Evolutionary conservation across 2,329 filamentous ascomycete genomes (phyloP), one percentile per base, ranked within the genome.

Genomic region (Botryotinia calthae): DNA sequence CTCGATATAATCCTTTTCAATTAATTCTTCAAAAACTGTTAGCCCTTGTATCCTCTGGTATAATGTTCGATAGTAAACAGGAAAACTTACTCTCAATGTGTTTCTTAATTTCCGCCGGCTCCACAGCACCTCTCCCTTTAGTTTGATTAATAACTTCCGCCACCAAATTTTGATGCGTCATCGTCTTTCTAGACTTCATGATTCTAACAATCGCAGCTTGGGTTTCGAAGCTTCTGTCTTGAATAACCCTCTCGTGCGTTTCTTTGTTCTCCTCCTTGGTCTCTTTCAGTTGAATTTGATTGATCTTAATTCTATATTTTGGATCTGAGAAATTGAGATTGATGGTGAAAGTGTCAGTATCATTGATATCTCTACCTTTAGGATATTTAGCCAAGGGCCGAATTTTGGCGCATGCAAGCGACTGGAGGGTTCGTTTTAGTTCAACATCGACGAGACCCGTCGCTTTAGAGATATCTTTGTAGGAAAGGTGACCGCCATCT

Each of bases 231-330:
- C 97, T 94, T 68, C 96, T 86, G 80, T 99, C 96, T 70, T 93
- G 92, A 0, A 91, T 91, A 7, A 99, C 93, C 61, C 94, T 89
- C 82, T 97, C 92, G 82, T 98, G 94, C 1, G 95, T 98, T 78
- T 92, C 93, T 82, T 94, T 93, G 83, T 98, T 98, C 83, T 99
- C 96, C 80, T 95, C 92, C 79, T 92, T 93, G 0, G 96, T 98
- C 84, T 99, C 96, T 83, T 96, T 97, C 68, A 98, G 88, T 83
- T 99, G 96, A 78, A 99, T 96, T 83, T 98, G 95, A 84, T 98
- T 99, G 85, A 99, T 98, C 85, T 99, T 99, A 84, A 99, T 91
- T 72, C 94, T 90, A 82, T 93, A 92, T 82, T 96, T 97, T 31
- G 90, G 87, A 80, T 98, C 92, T 3, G 84, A 84, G 82, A 99